A percentile compares a stretch with the other conserved stretches of the same genome.
Conservation (phyloP, 441 rosid species). For the Eruca vesicaria region DNA sequence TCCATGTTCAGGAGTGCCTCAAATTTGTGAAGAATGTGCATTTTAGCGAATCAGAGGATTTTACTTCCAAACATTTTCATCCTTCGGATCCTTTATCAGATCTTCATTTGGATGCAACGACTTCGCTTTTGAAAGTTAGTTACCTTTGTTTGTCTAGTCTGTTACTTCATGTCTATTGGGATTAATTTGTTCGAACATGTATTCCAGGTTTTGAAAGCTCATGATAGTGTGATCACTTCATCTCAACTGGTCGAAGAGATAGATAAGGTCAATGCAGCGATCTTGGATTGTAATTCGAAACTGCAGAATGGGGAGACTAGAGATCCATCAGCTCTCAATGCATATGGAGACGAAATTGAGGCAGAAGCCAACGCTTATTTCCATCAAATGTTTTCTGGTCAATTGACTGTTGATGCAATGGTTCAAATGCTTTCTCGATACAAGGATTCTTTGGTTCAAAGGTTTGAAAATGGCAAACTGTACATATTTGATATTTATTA, state of each 20-base stretch:
- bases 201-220: constrained; percentile 71
- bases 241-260: constrained; percentile 70
- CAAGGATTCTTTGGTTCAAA: constrained; percentile 80
- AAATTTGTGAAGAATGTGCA: constrained; percentile 71
- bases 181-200: not conserved
- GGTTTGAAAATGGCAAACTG: constrained; percentile 42
- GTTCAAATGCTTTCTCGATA: constrained; percentile 97
- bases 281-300: constrained; percentile 54
- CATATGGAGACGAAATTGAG: constrained; percentile 81
- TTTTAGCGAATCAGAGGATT: constrained; percentile 62
- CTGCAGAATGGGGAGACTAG: constrained; percentile 78
- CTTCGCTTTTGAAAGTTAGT: constrained; percentile 73
- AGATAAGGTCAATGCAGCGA: constrained; percentile 60
- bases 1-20: not conserved
- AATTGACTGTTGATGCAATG: constrained; percentile 83
- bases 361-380: constrained; percentile 93
- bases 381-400: constrained; percentile 92
- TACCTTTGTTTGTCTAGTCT: not conserved
- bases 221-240: constrained; percentile 48
- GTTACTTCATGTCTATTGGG: not conserved
- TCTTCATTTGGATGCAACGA: constrained; percentile 61
- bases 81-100: constrained; percentile 60
- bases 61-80: constrained; percentile 62
- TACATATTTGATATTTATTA: not conserved
- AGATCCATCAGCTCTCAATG: constrained; percentile 68